Conservation (phyloP, 768 basidiomycete species). For the Serendipita sp. region DNA sequence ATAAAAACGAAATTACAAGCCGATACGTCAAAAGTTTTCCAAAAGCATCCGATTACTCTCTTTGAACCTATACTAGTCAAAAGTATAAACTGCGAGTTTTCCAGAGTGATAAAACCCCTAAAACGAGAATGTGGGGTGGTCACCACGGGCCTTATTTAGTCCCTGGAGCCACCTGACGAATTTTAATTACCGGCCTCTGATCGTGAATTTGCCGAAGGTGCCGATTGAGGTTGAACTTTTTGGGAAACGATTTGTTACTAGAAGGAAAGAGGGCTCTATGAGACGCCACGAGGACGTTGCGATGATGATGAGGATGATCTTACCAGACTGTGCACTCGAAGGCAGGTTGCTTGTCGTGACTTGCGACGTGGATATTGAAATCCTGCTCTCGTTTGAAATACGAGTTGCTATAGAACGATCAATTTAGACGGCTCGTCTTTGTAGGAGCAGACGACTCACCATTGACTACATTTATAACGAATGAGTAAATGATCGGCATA, state of each 20-base stretch:
- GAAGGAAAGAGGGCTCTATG: not conserved
- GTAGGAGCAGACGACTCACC: not conserved
- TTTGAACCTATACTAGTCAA: too few species aligned
- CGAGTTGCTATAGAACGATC: not conserved
- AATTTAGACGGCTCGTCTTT: not conserved
- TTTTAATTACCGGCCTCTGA: not conserved
- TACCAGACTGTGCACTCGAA: not conserved
- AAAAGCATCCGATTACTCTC: too few species aligned
- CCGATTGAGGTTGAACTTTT: slow-evolving; percentile 2
- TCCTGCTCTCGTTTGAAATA: slow-evolving; percentile 4
- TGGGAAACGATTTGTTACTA: not conserved
- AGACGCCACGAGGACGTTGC: not conserved
- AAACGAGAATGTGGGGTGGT: too few species aligned
- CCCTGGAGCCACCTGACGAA: not conserved
- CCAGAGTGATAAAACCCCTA: too few species aligned
- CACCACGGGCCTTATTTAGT: too few species aligned
- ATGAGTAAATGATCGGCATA: slow-evolving; percentile 5
- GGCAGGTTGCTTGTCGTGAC: slow-evolving; percentile 2
- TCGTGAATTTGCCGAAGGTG: slow-evolving; percentile 1
- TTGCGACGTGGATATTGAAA: slow-evolving; percentile 4
- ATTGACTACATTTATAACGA: slow-evolving; percentile 2
- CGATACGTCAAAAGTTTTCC: too few species aligned
- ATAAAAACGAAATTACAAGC: too few species aligned
- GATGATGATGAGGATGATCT: not conserved
- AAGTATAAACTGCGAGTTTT: too few species aligned